phyloP scores from a whole-genome alignment of 2,329 filamentous ascomycete species.

The Phialocephala sp. region DNA sequence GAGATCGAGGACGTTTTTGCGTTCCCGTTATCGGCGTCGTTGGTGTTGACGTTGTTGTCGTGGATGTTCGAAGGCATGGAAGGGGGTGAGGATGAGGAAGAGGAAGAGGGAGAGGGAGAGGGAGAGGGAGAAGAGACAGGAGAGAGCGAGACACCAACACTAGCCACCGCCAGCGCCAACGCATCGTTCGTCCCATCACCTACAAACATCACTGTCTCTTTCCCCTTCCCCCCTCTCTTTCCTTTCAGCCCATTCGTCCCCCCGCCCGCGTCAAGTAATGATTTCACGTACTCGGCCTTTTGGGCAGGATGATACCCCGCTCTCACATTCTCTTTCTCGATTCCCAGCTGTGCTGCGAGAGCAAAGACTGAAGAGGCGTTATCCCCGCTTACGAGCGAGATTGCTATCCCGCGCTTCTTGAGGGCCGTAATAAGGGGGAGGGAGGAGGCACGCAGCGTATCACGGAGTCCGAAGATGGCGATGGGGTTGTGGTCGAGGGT shows the following conservation, averaged over 20 bases:
- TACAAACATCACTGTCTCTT: constrained; percentile 63
- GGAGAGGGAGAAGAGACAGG: no score
- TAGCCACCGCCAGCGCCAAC: constrained; percentile 71
- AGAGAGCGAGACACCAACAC: constrained; percentile 60
- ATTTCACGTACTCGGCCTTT: constrained; percentile 34
- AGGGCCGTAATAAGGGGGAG: constrained; percentile 44
- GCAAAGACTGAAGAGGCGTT: constrained; percentile 52
- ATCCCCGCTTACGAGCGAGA: constrained; percentile 59
- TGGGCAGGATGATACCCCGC: constrained; percentile 45
- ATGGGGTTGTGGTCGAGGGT: constrained; percentile 44
- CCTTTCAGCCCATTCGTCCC: no score
- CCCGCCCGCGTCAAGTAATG: constrained; percentile 4
- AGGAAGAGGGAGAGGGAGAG: no score
- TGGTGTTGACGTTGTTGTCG: no score
- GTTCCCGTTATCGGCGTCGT: no score
- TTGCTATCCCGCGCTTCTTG: constrained; percentile 45
- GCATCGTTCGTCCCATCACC: constrained; percentile 85
- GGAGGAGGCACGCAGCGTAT: constrained; percentile 53
- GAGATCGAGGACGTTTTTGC: constrained; percentile 68
- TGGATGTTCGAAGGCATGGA: no score
- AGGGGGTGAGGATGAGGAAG: no score
- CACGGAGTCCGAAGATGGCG: constrained; percentile 53
- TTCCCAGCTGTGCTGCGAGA: constrained; percentile 46
- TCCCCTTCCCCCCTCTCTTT: neutral
- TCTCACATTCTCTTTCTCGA: constrained; percentile 44